Conservation (phyloP, 177 flowering plant species). For the Vitis hybrid region DNA sequence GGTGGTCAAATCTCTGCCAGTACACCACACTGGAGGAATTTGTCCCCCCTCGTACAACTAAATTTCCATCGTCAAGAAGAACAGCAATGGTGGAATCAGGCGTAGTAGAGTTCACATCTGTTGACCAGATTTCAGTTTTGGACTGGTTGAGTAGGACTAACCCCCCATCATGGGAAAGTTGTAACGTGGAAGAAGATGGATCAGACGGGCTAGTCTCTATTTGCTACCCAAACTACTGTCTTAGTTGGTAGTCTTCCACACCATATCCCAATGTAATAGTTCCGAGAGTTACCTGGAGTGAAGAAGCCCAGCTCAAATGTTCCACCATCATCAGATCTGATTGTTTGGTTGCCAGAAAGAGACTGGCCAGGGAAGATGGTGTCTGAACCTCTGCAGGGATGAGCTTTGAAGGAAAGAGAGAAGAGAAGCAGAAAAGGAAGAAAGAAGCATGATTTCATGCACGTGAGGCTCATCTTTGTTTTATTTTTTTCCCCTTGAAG, state of each 20-base stretch:
- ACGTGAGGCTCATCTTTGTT: too few species aligned
- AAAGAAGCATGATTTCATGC: too few species aligned
- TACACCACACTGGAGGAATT: constrained; percentile 11
- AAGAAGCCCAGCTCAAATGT: constrained; percentile 18
- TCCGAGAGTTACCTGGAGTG: constrained; percentile 14
- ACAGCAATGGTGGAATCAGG: neutral
- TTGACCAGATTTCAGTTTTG: neutral
- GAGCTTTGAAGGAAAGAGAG: too few species aligned
- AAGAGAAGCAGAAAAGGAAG: too few species aligned
- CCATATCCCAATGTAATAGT: constrained; percentile 21
- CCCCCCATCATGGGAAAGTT: constrained; percentile 4
- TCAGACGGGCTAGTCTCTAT: constrained; percentile 9
- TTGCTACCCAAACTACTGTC: constrained; percentile 19
- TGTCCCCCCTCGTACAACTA: constrained; percentile 5
- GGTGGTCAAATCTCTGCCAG: constrained; percentile 17
- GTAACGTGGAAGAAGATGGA: constrained; percentile 5
- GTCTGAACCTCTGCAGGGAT: too few species aligned
- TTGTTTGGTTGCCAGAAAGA: constrained; percentile 17
- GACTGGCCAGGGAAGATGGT: constrained; percentile 1
- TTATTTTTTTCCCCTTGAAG: too few species aligned
- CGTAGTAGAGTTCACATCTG: neutral
- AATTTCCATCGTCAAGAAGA: constrained; percentile 17
- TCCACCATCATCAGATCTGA: constrained; percentile 1
- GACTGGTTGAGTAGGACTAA: constrained; percentile 7
- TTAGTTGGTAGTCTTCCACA: neutral